These are phyloP conservation scores for Trifolium dubium DNA, from an alignment of 306 rosid species.

Conservation along the genomic window DNA sequence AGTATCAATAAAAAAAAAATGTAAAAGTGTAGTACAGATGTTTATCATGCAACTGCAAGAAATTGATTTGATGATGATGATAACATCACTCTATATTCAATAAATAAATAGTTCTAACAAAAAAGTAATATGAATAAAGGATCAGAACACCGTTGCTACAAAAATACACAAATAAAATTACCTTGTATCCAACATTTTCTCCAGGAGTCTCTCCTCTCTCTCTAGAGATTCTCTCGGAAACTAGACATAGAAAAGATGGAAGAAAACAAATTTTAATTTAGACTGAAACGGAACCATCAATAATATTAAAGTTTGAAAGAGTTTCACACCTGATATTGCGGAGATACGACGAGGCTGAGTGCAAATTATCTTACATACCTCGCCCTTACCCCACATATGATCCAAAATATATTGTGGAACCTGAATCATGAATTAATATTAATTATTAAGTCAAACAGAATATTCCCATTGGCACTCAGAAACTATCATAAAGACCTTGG, in stretches of 20 bases:
- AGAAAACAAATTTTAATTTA: conserved; percentile 35
- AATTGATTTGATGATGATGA: conserved; percentile 11
- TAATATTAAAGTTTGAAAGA: conserved; percentile 12
- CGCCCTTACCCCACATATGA: conserved; percentile 83
- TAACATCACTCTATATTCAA: neutral
- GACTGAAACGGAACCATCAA: conserved; percentile 19
- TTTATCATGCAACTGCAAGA: conserved; percentile 26
- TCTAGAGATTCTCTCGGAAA: conserved; percentile 82
- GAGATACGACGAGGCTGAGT: conserved; percentile 99
- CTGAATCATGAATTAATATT: conserved; percentile 54
- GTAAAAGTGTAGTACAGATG: neutral
- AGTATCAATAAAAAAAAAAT: neutral
- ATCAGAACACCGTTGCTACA: neutral
- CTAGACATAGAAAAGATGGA: conserved; percentile 49
- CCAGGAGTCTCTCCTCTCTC: conserved; percentile 91
- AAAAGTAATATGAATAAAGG: conserved; percentile 32
- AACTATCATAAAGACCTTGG: conserved; percentile 28
- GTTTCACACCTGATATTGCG: conserved; percentile 76
- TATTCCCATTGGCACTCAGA: conserved; percentile 38
- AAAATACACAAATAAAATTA: conserved; percentile 51
- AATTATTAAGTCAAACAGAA: conserved; percentile 32
- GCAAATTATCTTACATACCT: conserved; percentile 82
- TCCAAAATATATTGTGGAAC: conserved; percentile 96
- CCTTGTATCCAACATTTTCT: conserved; percentile 89
- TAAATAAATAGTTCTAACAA: conserved; percentile 19